Conservation (phyloP, 169 alveolate genomes). For the Babesia bovis region DNA sequence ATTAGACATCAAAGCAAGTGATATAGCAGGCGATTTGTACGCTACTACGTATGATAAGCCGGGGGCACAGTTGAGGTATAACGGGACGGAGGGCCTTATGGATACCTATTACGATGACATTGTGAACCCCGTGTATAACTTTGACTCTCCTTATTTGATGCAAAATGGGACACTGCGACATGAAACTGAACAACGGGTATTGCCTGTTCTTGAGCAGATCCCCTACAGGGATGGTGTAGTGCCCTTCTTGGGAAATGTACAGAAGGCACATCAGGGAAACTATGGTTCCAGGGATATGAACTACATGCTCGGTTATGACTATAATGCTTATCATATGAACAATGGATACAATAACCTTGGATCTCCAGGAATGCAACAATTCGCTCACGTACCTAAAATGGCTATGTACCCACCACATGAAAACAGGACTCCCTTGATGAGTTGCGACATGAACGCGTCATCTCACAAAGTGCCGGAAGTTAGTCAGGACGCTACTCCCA, state of each 20-base stretch:
- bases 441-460: neutral
- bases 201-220: neutral
- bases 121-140: slow-evolving; percentile 23
- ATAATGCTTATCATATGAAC: neutral
- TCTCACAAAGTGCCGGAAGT: neutral
- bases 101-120: slow-evolving; percentile 29
- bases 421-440: neutral
- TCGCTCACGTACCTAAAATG: neutral
- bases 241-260: neutral
- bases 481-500: neutral
- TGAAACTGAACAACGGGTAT: neutral
- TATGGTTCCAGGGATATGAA: neutral
- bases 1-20: too few species aligned
- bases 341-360: neutral
- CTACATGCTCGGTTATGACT: neutral
- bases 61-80: neutral
- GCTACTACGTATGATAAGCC: neutral
- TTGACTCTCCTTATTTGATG: slow-evolving; percentile 15
- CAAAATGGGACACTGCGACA: neutral
- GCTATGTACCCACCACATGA: neutral
- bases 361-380: neutral
- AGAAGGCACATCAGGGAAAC: neutral
- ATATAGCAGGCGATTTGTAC: neutral
- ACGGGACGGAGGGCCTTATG: neutral
- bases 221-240: neutral